Evolutionary conservation across 1,139 yeast genomes (phyloP).

Genomic region (Candida pseudoviswanathii): DNA sequence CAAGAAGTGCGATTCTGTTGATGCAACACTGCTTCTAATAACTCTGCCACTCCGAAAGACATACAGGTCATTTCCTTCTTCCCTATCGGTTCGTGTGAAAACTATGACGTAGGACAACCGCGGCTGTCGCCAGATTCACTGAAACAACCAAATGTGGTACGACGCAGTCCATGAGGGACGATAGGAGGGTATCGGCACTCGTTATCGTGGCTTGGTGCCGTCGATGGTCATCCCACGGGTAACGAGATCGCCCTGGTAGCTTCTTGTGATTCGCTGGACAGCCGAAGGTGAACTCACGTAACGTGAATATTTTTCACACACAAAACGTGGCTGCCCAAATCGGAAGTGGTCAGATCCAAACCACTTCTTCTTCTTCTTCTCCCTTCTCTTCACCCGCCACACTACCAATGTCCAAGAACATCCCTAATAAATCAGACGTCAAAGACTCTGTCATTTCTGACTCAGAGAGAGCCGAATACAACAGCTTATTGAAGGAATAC

Average conservation of each 20-base stretch:
- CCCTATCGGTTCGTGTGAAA: no score
- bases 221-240: no score
- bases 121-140: no score
- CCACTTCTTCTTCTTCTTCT: not conserved
- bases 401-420: constrained; percentile 1
- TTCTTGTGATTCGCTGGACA: not conserved
- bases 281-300: not conserved
- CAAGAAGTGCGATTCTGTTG: no score
- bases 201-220: no score
- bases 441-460: constrained; percentile 15
- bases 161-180: no score
- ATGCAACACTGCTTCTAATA: no score
- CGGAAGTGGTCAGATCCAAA: not conserved
- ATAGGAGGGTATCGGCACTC: no score
- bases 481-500: constrained; percentile 15
- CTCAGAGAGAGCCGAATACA: constrained; percentile 20
- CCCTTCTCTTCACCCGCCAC: not conserved
- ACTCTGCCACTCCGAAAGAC: no score
- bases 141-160: no score
- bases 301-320: constrained; percentile 1
- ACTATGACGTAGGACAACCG: no score
- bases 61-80: no score
- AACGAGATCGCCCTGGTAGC: not conserved
- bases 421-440: not conserved
- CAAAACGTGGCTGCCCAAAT: not conserved